Base-by-base conservation (phyloP, 257 asterid species). In the Solanum sejunctum region DNA sequence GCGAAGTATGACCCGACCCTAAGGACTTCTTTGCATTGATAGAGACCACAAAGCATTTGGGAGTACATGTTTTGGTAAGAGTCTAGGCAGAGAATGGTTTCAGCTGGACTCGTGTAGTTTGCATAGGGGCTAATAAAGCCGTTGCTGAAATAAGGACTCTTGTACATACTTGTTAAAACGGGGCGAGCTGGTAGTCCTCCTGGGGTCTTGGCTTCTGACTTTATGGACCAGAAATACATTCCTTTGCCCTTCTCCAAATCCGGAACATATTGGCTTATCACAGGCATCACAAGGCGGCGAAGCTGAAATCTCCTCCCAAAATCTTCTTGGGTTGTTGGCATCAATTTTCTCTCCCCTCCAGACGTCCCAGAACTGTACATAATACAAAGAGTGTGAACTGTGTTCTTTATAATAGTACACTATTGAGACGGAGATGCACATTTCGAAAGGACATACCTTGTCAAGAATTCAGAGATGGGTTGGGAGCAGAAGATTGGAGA, bases 401-500 rank as follows among this genome's bases (percentile, higher is more conserved):
- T 47, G 12, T 73, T 21, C 81, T 73, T 47, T 47, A 73, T 73
- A n/a, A 12, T 13, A 13, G n/a, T 13, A 73, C 41, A 21, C 41
- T 8, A 7, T 7, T n/a, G 60, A 47, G 81, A 45, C 1, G 13
- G 81, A 8, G n/a, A 72, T 72, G 56, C 11, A 71, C 17, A 11
- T 20, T 5, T 20, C 17, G 6, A 7, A 45, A 12, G 2, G 41
- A 12, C 58, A 13, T 49, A 89, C 89, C 91, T 89, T 7, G 90
- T 89, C 78, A 87, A 83, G 85, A 89, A 89, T 85, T 89, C 91
- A 52, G 91, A 85, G 73, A 87, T 89, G 89, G 90, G 86, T 39
- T 85, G 83, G 2, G 88, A 87, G 85, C 90, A 82, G 55, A 87
- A 84, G 86, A 89, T 89, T 21, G 79, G 84, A 63, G 91, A 86